These are phyloP conservation scores for Pythium inflatum DNA, from an alignment of 352 stramenopile species.

Conservation along the genomic window DNA sequence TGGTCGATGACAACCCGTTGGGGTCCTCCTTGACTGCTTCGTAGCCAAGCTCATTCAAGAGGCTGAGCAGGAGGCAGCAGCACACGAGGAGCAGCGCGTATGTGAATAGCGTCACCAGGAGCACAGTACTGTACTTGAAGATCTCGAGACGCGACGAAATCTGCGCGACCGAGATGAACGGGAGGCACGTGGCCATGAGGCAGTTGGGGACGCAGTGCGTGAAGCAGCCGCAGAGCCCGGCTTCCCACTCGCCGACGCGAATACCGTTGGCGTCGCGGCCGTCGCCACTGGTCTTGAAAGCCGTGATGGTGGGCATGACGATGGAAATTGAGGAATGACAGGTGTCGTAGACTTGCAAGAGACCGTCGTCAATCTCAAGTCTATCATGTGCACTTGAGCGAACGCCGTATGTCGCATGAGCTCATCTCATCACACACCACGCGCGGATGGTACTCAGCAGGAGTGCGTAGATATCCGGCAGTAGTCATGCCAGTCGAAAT, in stretches of 20 bases:
- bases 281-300: slow-evolving; percentile 10
- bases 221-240: slow-evolving; percentile 37
- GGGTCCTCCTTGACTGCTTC: slow-evolving; percentile 2
- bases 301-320: background rate
- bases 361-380: no score
- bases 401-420: no score
- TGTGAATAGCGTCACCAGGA: slow-evolving; percentile 16
- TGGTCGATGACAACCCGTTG: background rate
- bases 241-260: slow-evolving; percentile 35
- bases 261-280: slow-evolving; percentile 33
- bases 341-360: no score
- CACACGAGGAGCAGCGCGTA: slow-evolving; percentile 12
- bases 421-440: no score
- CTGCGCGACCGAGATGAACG: slow-evolving; percentile 38
- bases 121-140: slow-evolving; percentile 25
- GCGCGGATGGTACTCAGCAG: no score
- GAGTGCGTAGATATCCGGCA: no score
- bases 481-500: no score
- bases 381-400: no score
- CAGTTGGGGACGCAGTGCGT: slow-evolving; percentile 42
- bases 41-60: background rate
- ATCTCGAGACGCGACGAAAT: slow-evolving; percentile 24
- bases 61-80: slow-evolving; percentile 3
- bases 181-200: slow-evolving; percentile 34
- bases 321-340: slow-evolving; percentile 1